These are phyloP conservation scores for Geotrichum candidum DNA, from an alignment of 1,139 yeast species.

Conservation along the genomic window DNA sequence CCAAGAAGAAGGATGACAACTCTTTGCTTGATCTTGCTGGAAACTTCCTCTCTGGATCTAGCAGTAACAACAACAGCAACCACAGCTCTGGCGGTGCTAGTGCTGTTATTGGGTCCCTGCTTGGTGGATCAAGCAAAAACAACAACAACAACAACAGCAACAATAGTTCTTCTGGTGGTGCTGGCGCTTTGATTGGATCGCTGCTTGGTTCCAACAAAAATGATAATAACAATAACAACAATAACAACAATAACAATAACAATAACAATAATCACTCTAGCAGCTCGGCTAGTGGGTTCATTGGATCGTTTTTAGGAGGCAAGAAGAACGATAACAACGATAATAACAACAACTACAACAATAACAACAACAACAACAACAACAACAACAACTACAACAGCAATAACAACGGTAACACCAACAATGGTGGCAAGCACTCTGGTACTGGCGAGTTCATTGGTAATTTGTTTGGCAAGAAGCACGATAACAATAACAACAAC, in stretches of 20 bases:
- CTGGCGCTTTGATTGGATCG: slow-evolving; percentile 10
- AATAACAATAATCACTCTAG: background rate
- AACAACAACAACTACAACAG: background rate
- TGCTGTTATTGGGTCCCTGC: slow-evolving; percentile 7
- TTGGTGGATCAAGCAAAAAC: slow-evolving; percentile 2
- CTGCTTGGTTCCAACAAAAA: slow-evolving; percentile 4
- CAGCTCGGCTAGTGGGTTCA: slow-evolving; percentile 1
- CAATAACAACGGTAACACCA: background rate
- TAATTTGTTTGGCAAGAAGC: slow-evolving; percentile 5
- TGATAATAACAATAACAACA: background rate
- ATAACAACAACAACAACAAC: background rate
- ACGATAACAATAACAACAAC: background rate
- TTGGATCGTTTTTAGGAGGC: slow-evolving; percentile 1
- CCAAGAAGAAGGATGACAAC: slow-evolving; percentile 2
- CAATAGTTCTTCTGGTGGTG: slow-evolving; percentile 2
- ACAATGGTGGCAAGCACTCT: background rate
- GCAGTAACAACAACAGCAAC: background rate
- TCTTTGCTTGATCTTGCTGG: background rate
- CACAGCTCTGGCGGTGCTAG: background rate
- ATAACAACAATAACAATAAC: background rate
- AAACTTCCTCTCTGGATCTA: background rate
- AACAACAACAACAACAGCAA: background rate
- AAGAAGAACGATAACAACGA: background rate
- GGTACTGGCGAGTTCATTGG: slow-evolving; percentile 1
- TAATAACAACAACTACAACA: background rate